A percentile compares a stretch with the other conserved stretches of the same genome.
phyloP scores from a whole-genome alignment of 176 grass and related monocot genomes.

The Aegilops sharonensis region DNA sequence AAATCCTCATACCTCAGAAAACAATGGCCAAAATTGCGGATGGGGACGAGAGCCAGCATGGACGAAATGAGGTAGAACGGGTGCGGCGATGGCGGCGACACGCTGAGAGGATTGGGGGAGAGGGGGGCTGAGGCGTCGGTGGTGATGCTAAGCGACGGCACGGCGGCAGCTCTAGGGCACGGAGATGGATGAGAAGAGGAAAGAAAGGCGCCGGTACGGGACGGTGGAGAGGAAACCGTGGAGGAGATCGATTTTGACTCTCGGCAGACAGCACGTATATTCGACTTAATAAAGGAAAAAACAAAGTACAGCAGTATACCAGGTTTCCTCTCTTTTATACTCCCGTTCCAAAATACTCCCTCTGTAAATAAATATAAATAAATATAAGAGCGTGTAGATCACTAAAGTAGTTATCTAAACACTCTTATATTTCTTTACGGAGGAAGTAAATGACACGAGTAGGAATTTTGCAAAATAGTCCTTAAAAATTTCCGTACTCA shows the following conservation, averaged over 20 bases:
- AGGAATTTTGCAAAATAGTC: background rate
- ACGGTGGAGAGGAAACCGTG: background rate
- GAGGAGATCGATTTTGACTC: constrained; percentile 4
- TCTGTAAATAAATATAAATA: too few relatives aligned
- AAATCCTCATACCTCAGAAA: background rate
- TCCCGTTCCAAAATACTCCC: too few relatives aligned
- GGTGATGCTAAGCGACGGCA: background rate
- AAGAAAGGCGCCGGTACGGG: background rate
- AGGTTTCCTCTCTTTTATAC: background rate
- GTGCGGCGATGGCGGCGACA: background rate
- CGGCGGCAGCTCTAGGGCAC: background rate
- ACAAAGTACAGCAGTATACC: background rate
- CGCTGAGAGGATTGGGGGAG: background rate
- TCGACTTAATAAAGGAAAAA: background rate
- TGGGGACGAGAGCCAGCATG: background rate
- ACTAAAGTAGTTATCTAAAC: too few relatives aligned
- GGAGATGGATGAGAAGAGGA: background rate
- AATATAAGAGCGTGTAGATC: too few relatives aligned
- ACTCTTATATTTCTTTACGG: too few relatives aligned
- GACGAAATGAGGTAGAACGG: background rate
- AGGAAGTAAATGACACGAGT: too few relatives aligned
- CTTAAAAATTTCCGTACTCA: background rate
- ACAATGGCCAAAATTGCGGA: background rate
- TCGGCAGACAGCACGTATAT: background rate
- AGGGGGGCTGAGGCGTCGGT: background rate